Conservation (phyloP, 208 protist genomes). For the Crithidia bombi region DNA sequence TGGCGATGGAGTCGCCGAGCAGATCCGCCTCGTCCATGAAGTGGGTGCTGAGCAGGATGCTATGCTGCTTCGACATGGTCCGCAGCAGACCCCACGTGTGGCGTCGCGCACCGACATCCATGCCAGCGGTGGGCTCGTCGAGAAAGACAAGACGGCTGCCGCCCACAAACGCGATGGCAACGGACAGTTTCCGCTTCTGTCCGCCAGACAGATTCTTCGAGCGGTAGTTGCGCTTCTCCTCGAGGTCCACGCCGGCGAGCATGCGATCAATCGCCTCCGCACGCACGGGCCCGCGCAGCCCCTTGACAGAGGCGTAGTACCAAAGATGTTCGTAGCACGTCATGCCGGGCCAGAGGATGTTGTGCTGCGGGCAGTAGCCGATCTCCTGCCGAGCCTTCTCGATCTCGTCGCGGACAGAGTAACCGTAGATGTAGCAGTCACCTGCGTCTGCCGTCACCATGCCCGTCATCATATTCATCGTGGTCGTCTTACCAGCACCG, state of each 20-base stretch:
- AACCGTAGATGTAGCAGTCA: slow-evolving; percentile 76
- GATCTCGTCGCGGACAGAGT: slow-evolving; percentile 61
- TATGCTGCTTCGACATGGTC: slow-evolving; percentile 41
- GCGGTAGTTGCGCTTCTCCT: slow-evolving; percentile 53
- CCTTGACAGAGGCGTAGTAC: slow-evolving; percentile 93
- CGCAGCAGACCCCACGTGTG: slow-evolving; percentile 76
- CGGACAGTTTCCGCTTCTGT: slow-evolving; percentile 81
- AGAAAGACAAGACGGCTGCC: slow-evolving; percentile 71
- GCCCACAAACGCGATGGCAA: slow-evolving; percentile 88
- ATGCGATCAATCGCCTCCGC: slow-evolving; percentile 44
- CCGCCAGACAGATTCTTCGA: slow-evolving; percentile 66
- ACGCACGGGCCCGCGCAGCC: slow-evolving; percentile 40
- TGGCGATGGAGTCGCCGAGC: slow-evolving; percentile 92
- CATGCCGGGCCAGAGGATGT: slow-evolving; percentile 94
- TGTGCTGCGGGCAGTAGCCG: slow-evolving; percentile 96
- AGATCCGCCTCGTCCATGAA: slow-evolving; percentile 97
- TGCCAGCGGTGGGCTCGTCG: slow-evolving; percentile 92
- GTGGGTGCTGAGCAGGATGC: slow-evolving; percentile 89
- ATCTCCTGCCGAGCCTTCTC: slow-evolving; percentile 72
- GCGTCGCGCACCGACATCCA: slow-evolving; percentile 86
- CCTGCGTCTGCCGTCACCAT: slow-evolving; percentile 73
- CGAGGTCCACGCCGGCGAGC: slow-evolving; percentile 62
- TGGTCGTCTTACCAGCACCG: slow-evolving; percentile 86
- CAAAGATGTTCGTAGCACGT: slow-evolving; percentile 90
- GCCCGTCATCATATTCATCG: slow-evolving; percentile 86